Percentiles rank a stretch among this genome's conserved stretches.
Evolutionary conservation across 768 basidiomycete genomes (phyloP).

Genomic region (Daedaleopsis nitida): DNA sequence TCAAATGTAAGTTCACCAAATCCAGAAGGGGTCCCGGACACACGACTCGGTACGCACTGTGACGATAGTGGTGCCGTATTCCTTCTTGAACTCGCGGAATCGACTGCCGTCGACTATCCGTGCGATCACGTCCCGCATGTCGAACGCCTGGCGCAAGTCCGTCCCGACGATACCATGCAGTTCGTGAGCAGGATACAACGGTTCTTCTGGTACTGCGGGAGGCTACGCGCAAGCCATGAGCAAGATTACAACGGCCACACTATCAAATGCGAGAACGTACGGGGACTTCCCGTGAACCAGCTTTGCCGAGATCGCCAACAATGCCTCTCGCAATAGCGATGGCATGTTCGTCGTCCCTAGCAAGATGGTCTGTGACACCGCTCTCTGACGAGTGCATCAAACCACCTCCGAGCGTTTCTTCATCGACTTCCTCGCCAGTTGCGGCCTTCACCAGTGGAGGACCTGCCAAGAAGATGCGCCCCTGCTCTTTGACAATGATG

Average conservation of each 20-base stretch:
- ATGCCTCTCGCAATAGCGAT: slow-evolving; percentile 76
- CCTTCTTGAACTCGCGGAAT: slow-evolving; percentile 95
- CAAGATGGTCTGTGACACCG: slow-evolving; percentile 89
- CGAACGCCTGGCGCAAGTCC: slow-evolving; percentile 85
- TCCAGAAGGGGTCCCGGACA: not conserved
- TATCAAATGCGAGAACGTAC: slow-evolving; percentile 39
- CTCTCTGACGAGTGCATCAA: slow-evolving; percentile 91
- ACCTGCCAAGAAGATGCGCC: slow-evolving; percentile 91
- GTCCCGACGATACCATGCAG: slow-evolving; percentile 92
- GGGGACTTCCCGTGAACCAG: slow-evolving; percentile 49
- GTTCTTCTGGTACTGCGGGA: slow-evolving; percentile 60
- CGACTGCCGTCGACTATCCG: slow-evolving; percentile 89
- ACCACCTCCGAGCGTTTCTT: slow-evolving; percentile 89
- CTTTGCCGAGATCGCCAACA: slow-evolving; percentile 73
- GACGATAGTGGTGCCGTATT: slow-evolving; percentile 88
- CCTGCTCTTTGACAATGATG: slow-evolving; percentile 87
- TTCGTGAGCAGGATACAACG: slow-evolving; percentile 78
- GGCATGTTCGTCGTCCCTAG: slow-evolving; percentile 83
- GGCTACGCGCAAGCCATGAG: slow-evolving; percentile 40
- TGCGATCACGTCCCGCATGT: slow-evolving; percentile 93
- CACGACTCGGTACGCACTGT: slow-evolving; percentile 56
- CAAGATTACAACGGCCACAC: too few relatives aligned
- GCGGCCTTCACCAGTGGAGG: slow-evolving; percentile 95
- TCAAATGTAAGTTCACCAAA: not conserved
- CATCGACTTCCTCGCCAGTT: slow-evolving; percentile 90